Conservation (phyloP, 2,329 filamentous ascomycete genomes). For the Botryotinia calthae region DNA sequence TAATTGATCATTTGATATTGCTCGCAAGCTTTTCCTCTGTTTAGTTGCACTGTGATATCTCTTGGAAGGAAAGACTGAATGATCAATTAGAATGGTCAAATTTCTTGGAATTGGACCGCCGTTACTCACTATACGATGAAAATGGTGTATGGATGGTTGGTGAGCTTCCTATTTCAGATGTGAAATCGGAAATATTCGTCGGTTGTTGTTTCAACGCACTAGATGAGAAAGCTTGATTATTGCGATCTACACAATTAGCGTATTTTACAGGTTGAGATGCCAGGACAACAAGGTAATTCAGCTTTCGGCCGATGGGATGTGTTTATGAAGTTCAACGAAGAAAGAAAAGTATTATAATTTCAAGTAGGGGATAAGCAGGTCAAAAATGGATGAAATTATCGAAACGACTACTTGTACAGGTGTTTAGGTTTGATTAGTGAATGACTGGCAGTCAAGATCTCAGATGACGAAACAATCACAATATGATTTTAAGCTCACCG, state of each 20-base stretch:
- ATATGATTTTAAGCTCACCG: not conserved
- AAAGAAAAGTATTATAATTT: not conserved
- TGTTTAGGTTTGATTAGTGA: not conserved
- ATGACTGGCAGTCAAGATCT: not conserved
- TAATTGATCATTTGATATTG: not conserved
- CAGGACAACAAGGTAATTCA: not conserved
- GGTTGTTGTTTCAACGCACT: constrained; percentile 5
- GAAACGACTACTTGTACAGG: not conserved
- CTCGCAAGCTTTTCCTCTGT: constrained; percentile 10
- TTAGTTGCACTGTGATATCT: not conserved
- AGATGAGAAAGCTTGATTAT: constrained; percentile 19
- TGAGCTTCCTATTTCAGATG: constrained; percentile 20
- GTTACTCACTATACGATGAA: not conserved
- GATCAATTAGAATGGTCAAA: not conserved
- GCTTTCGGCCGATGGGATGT: not conserved
- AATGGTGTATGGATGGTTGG: constrained; percentile 12
- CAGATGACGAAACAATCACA: not conserved
- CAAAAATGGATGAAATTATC: not conserved
- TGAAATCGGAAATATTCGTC: constrained; percentile 18
- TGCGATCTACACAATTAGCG: constrained; percentile 8
- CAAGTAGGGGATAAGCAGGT: not conserved
- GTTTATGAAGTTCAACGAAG: not conserved
- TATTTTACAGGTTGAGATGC: not conserved
- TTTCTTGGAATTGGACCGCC: not conserved
- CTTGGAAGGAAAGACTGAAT: not conserved